Conservation (phyloP, 495 filamentous ascomycete genomes). For the Echria macrotheca region DNA sequence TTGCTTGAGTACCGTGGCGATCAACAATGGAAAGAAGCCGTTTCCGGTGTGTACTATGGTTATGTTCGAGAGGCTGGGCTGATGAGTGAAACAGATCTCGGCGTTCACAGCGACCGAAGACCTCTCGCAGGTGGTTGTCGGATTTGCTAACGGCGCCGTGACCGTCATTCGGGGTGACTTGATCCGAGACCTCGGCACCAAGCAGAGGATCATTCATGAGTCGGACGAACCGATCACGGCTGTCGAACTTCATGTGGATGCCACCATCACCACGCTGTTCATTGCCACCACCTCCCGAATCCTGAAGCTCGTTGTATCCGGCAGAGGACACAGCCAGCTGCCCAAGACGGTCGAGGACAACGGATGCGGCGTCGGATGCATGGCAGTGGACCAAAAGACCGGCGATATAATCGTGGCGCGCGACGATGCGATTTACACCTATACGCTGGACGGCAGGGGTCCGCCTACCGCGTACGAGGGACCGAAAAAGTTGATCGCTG, state of each 20-base stretch:
- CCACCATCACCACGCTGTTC: slow-evolving; percentile 68
- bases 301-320: slow-evolving; percentile 76
- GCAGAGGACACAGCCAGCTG: slow-evolving; percentile 82
- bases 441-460: slow-evolving; percentile 77
- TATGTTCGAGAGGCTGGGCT: slow-evolving; percentile 1
- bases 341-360: slow-evolving; percentile 80
- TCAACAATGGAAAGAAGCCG: slow-evolving; percentile 87
- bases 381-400: slow-evolving; percentile 73
- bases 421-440: slow-evolving; percentile 93
- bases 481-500: slow-evolving; percentile 72
- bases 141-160: slow-evolving; percentile 93
- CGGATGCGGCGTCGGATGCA: slow-evolving; percentile 86
- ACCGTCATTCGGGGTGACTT: slow-evolving; percentile 90
- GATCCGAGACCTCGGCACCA: slow-evolving; percentile 92
- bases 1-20: slow-evolving; percentile 74
- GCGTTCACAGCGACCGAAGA: slow-evolving; percentile 82
- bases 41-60: slow-evolving; percentile 62
- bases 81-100: slow-evolving; percentile 63
- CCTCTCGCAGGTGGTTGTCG: slow-evolving; percentile 84
- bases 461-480: slow-evolving; percentile 87
- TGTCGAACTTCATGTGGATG: slow-evolving; percentile 66
- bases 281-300: slow-evolving; percentile 90
- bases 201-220: slow-evolving; percentile 92
- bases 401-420: slow-evolving; percentile 84
- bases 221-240: slow-evolving; percentile 95